Base-by-base conservation (phyloP, 352 stramenopile genomes). In the Phytophthora tubulina region DNA sequence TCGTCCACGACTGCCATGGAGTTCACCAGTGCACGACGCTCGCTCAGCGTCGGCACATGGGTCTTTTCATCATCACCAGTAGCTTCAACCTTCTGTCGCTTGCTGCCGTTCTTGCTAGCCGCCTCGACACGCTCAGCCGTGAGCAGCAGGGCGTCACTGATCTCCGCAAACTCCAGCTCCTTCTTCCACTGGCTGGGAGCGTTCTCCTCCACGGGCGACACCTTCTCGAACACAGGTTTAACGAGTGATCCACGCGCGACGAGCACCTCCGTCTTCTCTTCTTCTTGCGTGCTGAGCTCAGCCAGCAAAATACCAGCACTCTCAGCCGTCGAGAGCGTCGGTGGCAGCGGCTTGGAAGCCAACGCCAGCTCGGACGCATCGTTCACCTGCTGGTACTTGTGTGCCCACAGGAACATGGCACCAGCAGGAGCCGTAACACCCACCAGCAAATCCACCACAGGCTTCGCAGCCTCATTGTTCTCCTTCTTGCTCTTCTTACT, bases 211-310 rank as follows among this genome's bases (percentile, higher is more conserved):
- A 92, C 63, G 10, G 84, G 48, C 21, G 84, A 78, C 14, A 93
- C 75, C 45, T 55, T 86, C 73, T 95, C 87, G 33, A 96, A 96
- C 50, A 93, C 76, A 35, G 89, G 89, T 74, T 95, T 95, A 39
- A 92, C 66, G 5, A 78, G 54, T 35, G 89, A 93, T 27, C 89
- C 89, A 49, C 89, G 89, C 30, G 90, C 89, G 6, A 95, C 70
- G 3, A 92, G 45, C 30, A 95, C 67, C 62, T 91, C 70, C 14
- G 61, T 67, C 51, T 63, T 57, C 11, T 76, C 72, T 0, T 73
- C 71, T 8, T 75, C 54, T 27, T 77, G 52, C 27, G 52, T 65
- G 53, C 56, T 73, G 21, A 81, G 60, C 48, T 89, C 72, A 4
- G 75, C 82, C 1, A 81, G 53, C 17, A 93, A 53, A 27, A 92